Conservation (phyloP, 1,139 yeast genomes). For the Eremothecium gossypii region DNA sequence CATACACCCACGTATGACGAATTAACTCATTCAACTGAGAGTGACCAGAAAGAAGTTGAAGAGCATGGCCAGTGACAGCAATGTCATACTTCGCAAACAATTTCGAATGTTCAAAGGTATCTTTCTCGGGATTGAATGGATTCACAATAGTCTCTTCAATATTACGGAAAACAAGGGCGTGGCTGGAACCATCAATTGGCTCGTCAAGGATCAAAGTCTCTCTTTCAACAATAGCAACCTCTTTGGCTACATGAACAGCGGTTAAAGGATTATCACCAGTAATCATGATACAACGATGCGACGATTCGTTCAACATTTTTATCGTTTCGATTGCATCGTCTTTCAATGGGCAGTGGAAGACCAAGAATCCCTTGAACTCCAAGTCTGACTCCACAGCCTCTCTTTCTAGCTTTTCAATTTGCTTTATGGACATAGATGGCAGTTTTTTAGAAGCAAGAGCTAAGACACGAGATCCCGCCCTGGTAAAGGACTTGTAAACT, state of each 20-base stretch:
- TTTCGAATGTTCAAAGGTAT: constrained; percentile 43
- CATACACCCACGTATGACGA: constrained; percentile 92
- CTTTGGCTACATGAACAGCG: constrained; percentile 95
- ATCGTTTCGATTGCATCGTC: constrained; percentile 86
- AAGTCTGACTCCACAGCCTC: constrained; percentile 67
- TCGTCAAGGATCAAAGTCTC: constrained; percentile 82
- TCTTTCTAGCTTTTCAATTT: constrained; percentile 53
- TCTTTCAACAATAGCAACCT: constrained; percentile 76
- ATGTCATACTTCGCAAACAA: constrained; percentile 67
- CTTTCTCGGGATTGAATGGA: constrained; percentile 52
- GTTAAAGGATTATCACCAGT: constrained; percentile 99
- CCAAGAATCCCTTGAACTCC: constrained; percentile 83
- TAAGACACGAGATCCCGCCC: constrained; percentile 92
- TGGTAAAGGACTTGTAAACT: constrained; percentile 80
- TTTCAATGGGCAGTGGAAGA: constrained; percentile 95
- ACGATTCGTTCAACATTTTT: constrained; percentile 85
- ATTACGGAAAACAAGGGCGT: constrained; percentile 74
- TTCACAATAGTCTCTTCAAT: constrained; percentile 66
- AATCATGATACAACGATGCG: constrained; percentile 94
- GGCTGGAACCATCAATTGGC: constrained; percentile 54
- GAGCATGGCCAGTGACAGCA: constrained; percentile 91
- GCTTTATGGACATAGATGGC: constrained; percentile 42
- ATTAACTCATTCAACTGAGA: constrained; percentile 61
- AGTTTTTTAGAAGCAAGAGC: constrained; percentile 82
- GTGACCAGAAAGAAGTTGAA: constrained; percentile 55